Evolutionary conservation across 352 stramenopile species (phyloP).

Genomic region (Phytopythium helicoides): DNA sequence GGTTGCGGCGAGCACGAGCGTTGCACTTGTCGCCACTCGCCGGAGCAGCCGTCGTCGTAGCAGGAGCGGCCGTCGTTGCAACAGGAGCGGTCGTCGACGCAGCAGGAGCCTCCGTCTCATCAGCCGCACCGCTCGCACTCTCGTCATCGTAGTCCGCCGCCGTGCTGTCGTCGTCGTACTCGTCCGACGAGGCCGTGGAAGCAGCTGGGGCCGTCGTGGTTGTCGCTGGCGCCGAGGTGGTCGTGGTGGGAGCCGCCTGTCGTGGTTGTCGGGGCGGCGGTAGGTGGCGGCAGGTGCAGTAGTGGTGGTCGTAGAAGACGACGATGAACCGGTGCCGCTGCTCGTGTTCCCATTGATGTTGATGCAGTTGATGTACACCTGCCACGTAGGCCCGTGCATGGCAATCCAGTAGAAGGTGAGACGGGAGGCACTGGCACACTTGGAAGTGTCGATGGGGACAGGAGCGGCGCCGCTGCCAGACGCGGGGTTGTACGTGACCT

Average conservation of each 20-base stretch:
- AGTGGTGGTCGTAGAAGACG: constrained; percentile 3
- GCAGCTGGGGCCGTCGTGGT: constrained; percentile 9
- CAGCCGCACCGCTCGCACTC: neutral
- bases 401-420: constrained; percentile 58
- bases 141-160: constrained; percentile 5
- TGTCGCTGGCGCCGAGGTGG: constrained; percentile 5
- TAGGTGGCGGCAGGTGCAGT: too few species aligned
- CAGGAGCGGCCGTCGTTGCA: neutral
- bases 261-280: constrained; percentile 5
- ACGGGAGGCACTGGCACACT: constrained; percentile 29
- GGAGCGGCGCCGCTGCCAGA: constrained; percentile 20
- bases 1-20: constrained; percentile 14
- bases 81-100: constrained; percentile 1
- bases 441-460: constrained; percentile 34
- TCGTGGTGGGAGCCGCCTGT: constrained; percentile 7
- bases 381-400: constrained; percentile 45
- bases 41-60: constrained; percentile 5
- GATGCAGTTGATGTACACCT: constrained; percentile 54
- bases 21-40: constrained; percentile 9
- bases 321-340: constrained; percentile 1
- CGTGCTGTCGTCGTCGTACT: neutral
- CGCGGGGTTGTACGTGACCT: constrained; percentile 22
- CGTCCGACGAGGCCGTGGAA: constrained; percentile 5
- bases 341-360: constrained; percentile 21
- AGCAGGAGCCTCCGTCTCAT: neutral